These are phyloP conservation scores for Fusarium redolens DNA, from an alignment of 2,329 filamentous ascomycete genomes.

Conservation along the genomic window DNA sequence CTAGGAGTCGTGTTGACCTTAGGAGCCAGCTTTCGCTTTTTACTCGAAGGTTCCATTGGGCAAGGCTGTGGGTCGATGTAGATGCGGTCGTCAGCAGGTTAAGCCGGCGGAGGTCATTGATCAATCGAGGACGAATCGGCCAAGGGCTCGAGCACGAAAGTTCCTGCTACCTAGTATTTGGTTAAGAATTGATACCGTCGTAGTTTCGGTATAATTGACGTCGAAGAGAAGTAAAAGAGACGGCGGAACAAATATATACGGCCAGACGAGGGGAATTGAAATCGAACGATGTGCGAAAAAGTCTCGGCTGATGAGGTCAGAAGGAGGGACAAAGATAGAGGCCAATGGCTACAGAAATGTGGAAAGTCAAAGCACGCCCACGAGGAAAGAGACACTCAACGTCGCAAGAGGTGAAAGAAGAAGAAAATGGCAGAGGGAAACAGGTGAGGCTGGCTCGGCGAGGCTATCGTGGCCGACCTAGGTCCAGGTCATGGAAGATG, in stretches of 20 bases:
- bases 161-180: constrained; percentile 14
- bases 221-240: constrained; percentile 21
- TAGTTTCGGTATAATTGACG: constrained; percentile 20
- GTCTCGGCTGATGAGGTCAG: background rate
- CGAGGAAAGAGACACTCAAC: constrained; percentile 8
- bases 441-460: constrained; percentile 46
- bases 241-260: constrained; percentile 22
- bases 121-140: constrained; percentile 21
- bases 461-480: constrained; percentile 43
- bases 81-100: constrained; percentile 34
- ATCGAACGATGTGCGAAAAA: constrained; percentile 25
- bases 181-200: constrained; percentile 9
- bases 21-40: constrained; percentile 58
- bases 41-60: constrained; percentile 57
- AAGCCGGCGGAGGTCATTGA: constrained; percentile 41
- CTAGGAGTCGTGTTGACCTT: constrained; percentile 51
- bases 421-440: constrained; percentile 20
- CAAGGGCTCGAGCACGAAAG: background rate
- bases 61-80: constrained; percentile 22
- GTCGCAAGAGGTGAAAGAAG: constrained; percentile 17
- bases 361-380: constrained; percentile 17
- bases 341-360: constrained; percentile 19
- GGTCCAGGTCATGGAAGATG: constrained; percentile 8
- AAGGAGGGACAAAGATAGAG: constrained; percentile 20
- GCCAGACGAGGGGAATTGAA: constrained; percentile 21